Conservation (phyloP, 371 early-diverging fungal genomes). For the Lichtheimia ramosa region DNA sequence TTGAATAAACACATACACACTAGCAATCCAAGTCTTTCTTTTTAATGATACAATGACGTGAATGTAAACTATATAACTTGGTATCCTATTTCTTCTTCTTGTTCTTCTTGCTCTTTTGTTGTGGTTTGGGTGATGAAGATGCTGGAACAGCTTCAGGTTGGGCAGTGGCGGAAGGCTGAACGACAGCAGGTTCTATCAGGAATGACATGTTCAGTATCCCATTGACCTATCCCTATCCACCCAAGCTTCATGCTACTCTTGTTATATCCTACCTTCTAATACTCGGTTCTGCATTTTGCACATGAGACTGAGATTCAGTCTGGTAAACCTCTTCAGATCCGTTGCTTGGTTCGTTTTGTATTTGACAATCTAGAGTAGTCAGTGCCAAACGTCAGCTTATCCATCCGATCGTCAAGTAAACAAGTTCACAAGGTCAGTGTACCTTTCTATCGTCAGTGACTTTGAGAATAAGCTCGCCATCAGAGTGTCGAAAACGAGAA, state of each 20-base stretch:
- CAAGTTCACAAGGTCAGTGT: slow-evolving; percentile 5
- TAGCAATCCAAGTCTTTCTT: background rate
- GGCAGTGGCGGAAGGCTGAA: too few relatives aligned
- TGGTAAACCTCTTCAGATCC: slow-evolving; percentile 75
- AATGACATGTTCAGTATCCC: too few relatives aligned
- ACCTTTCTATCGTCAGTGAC: slow-evolving; percentile 71
- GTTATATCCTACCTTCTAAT: slow-evolving; percentile 15
- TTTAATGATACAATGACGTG: background rate
- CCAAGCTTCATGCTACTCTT: too few relatives aligned
- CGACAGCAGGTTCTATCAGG: too few relatives aligned
- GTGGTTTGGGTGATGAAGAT: slow-evolving; percentile 8
- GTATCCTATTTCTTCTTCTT: slow-evolving; percentile 12
- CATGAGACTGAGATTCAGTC: slow-evolving; percentile 66
- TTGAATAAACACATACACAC: background rate
- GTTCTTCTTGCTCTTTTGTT: slow-evolving; percentile 19
- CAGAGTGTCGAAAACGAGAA: slow-evolving; percentile 65
- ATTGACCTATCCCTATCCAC: too few relatives aligned
- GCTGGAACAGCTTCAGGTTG: slow-evolving; percentile 5
- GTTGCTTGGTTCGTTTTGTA: slow-evolving; percentile 73
- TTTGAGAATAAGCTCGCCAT: slow-evolving; percentile 75
- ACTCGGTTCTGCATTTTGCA: slow-evolving; percentile 66
- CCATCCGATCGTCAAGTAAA: background rate
- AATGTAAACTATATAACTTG: too few relatives aligned
- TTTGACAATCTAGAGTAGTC: slow-evolving; percentile 55
- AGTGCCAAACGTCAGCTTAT: background rate